These are phyloP conservation scores for Plasmodium inui DNA, from an alignment of 169 alveolate species.

Conservation along the genomic window DNA sequence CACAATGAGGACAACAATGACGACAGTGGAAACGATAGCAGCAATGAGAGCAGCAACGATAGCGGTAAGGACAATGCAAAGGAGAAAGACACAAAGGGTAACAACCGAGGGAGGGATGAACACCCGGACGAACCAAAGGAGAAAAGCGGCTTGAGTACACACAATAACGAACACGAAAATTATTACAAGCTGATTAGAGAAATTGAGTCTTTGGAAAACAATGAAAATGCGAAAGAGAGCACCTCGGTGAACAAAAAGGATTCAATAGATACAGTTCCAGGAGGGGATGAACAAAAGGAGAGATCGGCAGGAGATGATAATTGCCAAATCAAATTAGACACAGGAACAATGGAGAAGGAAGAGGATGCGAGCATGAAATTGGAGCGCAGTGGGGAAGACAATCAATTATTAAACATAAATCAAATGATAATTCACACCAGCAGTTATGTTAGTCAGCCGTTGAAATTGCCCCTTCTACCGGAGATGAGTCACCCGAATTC, in stretches of 20 bases:
- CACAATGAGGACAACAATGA: neutral
- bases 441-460: constrained; percentile 27
- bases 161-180: constrained; percentile 37
- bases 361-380: neutral
- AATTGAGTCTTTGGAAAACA: constrained; percentile 59
- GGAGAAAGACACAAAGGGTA: neutral
- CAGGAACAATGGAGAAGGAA: neutral
- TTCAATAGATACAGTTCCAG: neutral
- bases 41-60: neutral
- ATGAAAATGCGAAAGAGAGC: constrained; percentile 20
- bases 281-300: neutral
- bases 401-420: neutral
- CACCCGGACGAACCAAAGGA: neutral
- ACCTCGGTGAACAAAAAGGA: constrained; percentile 1
- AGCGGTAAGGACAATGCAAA: neutral
- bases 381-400: constrained; percentile 13
- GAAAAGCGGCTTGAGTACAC: neutral
- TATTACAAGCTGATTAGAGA: constrained; percentile 61
- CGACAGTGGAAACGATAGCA: neutral
- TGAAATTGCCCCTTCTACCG: constrained; percentile 36
- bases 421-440: constrained; percentile 19
- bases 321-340: neutral
- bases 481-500: constrained; percentile 65
- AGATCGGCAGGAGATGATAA: neutral
- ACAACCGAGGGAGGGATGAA: neutral